Percentiles rank a stretch among this genome's conserved stretches.
These are phyloP conservation scores for Lippia alba DNA, from an alignment of 305 asterid species.

Conservation along the genomic window DNA sequence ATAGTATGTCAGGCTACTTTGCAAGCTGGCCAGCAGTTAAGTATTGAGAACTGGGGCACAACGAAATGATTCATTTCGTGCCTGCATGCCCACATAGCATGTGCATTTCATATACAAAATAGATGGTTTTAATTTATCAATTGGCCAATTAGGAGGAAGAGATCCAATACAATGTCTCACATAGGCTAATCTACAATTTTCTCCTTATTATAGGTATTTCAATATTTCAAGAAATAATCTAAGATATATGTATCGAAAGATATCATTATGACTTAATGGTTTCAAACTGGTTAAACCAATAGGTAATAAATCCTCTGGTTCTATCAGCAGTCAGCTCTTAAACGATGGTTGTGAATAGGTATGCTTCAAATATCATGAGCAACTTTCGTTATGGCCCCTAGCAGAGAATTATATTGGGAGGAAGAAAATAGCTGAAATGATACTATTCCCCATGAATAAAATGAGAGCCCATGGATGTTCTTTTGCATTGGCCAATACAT, in stretches of 20 bases:
- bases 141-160: background rate
- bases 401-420: background rate
- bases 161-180: background rate
- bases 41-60: background rate
- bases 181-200: background rate
- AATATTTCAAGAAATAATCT: background rate
- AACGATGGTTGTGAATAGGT: background rate
- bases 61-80: slow-evolving; percentile 18
- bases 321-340: background rate
- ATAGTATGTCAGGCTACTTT: background rate
- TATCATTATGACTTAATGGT: background rate
- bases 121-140: background rate
- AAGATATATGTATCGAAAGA: background rate
- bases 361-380: slow-evolving; percentile 1
- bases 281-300: background rate
- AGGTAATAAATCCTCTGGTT: background rate
- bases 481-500: slow-evolving; percentile 3
- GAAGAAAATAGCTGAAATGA: background rate
- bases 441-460: background rate
- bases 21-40: slow-evolving; percentile 1
- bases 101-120: background rate
- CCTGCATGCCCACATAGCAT: background rate
- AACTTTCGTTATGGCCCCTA: slow-evolving; percentile 2
- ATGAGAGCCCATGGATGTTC: background rate
- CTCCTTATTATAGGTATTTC: background rate